Evolutionary conservation across 2,329 filamentous ascomycete genomes (phyloP).

Genomic region (Fusarium verrucosum): DNA sequence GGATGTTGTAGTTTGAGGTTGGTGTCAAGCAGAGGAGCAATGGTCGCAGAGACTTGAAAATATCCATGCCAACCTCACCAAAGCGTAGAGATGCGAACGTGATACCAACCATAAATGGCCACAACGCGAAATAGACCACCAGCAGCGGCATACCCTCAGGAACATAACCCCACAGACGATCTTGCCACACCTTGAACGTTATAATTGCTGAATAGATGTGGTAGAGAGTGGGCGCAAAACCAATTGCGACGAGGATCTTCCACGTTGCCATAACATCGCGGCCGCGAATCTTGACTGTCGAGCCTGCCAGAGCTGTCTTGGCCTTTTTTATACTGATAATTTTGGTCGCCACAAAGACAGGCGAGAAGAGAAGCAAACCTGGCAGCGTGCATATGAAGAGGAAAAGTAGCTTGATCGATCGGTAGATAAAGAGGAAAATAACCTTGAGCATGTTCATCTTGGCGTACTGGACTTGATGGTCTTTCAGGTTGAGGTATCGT

Average conservation of each 20-base stretch:
- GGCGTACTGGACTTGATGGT: constrained; percentile 94
- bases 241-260: constrained; percentile 90
- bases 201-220: constrained; percentile 80
- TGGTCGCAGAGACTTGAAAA: constrained; percentile 91
- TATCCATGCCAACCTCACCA: constrained; percentile 98
- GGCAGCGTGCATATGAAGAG: constrained; percentile 85
- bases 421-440: constrained; percentile 79
- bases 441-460: constrained; percentile 82
- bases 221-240: constrained; percentile 83
- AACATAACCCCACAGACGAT: constrained; percentile 83
- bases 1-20: constrained; percentile 82
- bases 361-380: constrained; percentile 85
- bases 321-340: constrained; percentile 84
- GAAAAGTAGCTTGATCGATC: constrained; percentile 78
- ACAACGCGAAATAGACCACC: constrained; percentile 76
- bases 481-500: constrained; percentile 84
- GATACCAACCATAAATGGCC: constrained; percentile 84
- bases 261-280: constrained; percentile 92
- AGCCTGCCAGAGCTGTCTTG: constrained; percentile 82
- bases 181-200: constrained; percentile 80
- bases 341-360: constrained; percentile 86
- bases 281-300: constrained; percentile 87
- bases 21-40: constrained; percentile 87
- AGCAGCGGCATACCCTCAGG: constrained; percentile 84
- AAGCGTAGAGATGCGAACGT: constrained; percentile 95